Evolutionary conservation across 225 moss, liverwort and hornwort species (phyloP), one percentile per base, ranked within the genome.

Genomic region (Asterella californica): DNA sequence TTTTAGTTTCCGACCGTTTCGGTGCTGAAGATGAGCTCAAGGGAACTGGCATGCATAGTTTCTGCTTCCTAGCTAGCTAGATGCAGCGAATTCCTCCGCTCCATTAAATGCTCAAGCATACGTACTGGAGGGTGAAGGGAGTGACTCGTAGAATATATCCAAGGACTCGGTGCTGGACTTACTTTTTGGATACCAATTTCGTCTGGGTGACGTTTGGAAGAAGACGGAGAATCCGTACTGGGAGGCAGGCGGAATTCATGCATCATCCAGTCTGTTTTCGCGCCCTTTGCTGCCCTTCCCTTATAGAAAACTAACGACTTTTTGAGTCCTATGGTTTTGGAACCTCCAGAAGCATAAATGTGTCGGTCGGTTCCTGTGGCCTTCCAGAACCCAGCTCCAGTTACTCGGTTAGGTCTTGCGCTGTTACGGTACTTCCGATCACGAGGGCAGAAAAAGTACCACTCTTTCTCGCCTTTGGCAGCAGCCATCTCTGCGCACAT

Each of bases 251-350:
- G 74, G 33, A 85, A 85, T 78, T 85, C 85, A 69, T 85, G 85
- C 85, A 85, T 85, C 85, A 85, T 85, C 85, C 85, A 85, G 60
- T 85, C 85, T 0, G 85, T 81, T 79, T 85, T 85, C 21, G 22
- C 48, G 22, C 81, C 82, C 54, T 82, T 85, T 18, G 85, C 82
- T 70, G 85, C 85, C 37, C 85, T 69, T 27, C 85, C 85, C 25
- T 79, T 81, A 76, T 85, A 85, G 49, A 85, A 85, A 15, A 85
- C 85, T 27, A 85, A 45, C 48, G 85, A 85, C 69, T 85, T 85
- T 63, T 85, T 85, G 52, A 85, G 75, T 61, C 85, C 85, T 12
- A 85, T 85, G 76, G 82, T 82, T 15, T 85, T 82, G 52, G 76
- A 46, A 19, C 82, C 77, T 6, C 76, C 76, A 21, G 76, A 42